Conservation (phyloP, 2,329 filamentous ascomycete species). For the Xylaria arbuscula region DNA sequence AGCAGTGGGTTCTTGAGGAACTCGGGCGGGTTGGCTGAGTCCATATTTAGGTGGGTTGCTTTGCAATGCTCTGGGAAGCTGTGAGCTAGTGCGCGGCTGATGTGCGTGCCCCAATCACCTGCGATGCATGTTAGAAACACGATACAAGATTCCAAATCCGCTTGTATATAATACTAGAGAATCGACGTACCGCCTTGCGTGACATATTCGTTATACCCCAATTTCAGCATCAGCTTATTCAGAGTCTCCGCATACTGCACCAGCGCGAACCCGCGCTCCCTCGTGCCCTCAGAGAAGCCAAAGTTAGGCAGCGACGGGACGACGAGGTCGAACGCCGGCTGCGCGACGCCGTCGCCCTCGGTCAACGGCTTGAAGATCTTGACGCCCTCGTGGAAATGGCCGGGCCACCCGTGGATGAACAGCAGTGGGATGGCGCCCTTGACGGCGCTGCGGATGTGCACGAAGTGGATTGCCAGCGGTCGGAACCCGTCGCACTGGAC, state of each 20-base stretch:
- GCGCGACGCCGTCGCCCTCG: conserved; percentile 47
- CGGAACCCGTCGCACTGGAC: conserved; percentile 54
- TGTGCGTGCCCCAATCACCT: conserved; percentile 77
- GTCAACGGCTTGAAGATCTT: conserved; percentile 68
- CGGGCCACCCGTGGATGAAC: conserved; percentile 64
- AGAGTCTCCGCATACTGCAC: conserved; percentile 71
- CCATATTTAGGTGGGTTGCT: conserved; percentile 71
- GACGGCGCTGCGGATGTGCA: conserved; percentile 51
- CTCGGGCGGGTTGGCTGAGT: conserved; percentile 59
- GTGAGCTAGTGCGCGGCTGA: conserved; percentile 70
- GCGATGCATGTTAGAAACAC: conserved; percentile 24
- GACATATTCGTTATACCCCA: conserved; percentile 72
- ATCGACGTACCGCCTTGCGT: conserved; percentile 44
- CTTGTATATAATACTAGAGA: not conserved
- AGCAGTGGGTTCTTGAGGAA: conserved; percentile 65
- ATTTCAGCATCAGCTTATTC: conserved; percentile 74
- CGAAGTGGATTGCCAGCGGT: conserved; percentile 53
- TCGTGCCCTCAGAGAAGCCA: conserved; percentile 57
- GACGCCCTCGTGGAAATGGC: conserved; percentile 73
- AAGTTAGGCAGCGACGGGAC: conserved; percentile 68
- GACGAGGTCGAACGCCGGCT: conserved; percentile 65
- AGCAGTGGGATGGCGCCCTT: conserved; percentile 48
- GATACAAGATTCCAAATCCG: not conserved
- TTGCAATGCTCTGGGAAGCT: conserved; percentile 67
- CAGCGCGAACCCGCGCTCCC: conserved; percentile 66